phyloP scores from a whole-genome alignment of 176 grass and related monocot species.

The Zoysia japonica region DNA sequence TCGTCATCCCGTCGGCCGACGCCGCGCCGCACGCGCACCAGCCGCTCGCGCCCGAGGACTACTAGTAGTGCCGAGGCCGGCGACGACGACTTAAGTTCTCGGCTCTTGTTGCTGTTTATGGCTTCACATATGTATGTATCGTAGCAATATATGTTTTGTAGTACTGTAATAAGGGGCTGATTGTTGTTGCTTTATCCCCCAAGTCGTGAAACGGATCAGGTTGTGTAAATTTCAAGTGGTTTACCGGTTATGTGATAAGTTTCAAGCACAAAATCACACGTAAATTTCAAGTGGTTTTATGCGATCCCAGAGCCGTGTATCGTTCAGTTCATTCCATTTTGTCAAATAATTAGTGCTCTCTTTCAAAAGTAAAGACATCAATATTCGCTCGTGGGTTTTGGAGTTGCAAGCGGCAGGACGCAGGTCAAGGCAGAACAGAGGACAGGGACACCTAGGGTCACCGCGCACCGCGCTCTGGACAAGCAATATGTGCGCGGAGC shows the following conservation, averaged over 20 bases:
- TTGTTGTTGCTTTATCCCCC: not conserved
- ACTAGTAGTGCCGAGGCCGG: conserved; percentile 36
- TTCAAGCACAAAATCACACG: not conserved
- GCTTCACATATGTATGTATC: not conserved
- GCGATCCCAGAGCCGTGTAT: too few species aligned
- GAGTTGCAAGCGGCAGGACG: too few species aligned
- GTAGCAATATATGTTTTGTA: not conserved
- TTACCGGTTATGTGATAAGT: not conserved
- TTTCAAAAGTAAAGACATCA: too few species aligned
- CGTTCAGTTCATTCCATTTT: too few species aligned
- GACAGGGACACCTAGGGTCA: too few species aligned
- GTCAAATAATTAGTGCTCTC: too few species aligned
- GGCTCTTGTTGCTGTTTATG: not conserved
- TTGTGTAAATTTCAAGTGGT: conserved; percentile 9
- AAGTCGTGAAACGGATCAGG: not conserved
- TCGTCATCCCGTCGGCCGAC: conserved; percentile 57
- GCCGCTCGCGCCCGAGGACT: conserved; percentile 87
- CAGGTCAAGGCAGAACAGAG: too few species aligned
- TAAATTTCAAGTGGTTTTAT: too few species aligned
- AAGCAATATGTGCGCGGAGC: too few species aligned
- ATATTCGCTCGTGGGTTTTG: too few species aligned
- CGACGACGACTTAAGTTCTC: conserved; percentile 21
- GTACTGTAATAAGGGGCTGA: conserved; percentile 40
- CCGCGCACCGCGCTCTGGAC: too few species aligned
- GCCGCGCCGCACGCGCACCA: conserved; percentile 60